Conservation (phyloP, 2,329 filamentous ascomycete species). For the Nemania abortiva region DNA sequence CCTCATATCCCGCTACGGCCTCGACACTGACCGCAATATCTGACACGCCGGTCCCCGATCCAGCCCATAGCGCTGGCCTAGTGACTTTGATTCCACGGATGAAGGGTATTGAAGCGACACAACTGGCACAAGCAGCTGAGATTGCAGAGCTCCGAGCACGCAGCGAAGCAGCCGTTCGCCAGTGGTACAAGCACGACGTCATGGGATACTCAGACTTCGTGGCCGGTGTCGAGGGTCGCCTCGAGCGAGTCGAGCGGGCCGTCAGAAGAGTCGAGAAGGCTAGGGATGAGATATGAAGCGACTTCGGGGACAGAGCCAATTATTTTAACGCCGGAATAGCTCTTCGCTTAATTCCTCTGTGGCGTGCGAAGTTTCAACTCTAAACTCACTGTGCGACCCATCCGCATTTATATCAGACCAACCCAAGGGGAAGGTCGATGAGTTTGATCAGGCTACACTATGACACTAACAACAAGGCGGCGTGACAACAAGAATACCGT, state of each 20-base stretch:
- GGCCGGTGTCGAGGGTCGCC: constrained; percentile 76
- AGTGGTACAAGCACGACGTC: constrained; percentile 81
- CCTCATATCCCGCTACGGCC: constrained; percentile 66
- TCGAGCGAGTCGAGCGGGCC: constrained; percentile 73
- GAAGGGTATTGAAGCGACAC: constrained; percentile 69
- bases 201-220: constrained; percentile 76
- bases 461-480: not conserved
- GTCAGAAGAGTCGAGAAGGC: constrained; percentile 74
- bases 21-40: constrained; percentile 69
- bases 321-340: not conserved
- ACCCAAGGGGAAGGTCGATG: not conserved
- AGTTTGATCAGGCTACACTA: not conserved
- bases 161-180: constrained; percentile 72
- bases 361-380: not conserved
- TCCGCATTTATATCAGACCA: not conserved
- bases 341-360: not conserved
- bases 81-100: constrained; percentile 72
- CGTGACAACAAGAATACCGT: not conserved
- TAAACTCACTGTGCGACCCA: not conserved
- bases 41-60: constrained; percentile 68
- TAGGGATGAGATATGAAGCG: constrained; percentile 59
- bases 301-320: not conserved
- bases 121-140: constrained; percentile 71
- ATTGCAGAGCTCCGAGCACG: constrained; percentile 72
- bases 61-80: constrained; percentile 66